Base-by-base conservation (phyloP, 2,329 filamentous ascomycete species). In the Pseudogymnoascus sp. region DNA sequence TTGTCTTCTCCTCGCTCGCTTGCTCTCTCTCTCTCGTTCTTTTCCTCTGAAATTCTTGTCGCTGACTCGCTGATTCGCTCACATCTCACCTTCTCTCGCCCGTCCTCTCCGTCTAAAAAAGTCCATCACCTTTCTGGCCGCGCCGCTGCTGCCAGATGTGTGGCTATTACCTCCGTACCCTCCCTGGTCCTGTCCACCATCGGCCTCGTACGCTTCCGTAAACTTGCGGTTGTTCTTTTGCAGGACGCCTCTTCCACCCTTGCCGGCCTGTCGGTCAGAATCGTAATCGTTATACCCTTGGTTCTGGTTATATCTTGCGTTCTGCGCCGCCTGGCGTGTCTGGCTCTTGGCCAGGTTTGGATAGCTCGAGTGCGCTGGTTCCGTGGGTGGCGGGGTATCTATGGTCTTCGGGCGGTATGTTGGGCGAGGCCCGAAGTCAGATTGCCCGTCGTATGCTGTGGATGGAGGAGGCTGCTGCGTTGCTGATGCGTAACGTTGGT, bases 41-140 rank as follows among this genome's bases (percentile, higher is more conserved):
- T 38, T 36, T 36, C 61, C 12, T 11, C 18, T 16, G 14, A 34
- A 60, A 60, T 61, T 21, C 25, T 7, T 7, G 11, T 28, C n/a
- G 25, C 28, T 31, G 2, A 9, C n/a, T 21, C 28, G 16, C 28
- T n/a, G 9, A 38, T 11, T 43, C 65, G 64, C 62, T 63, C 53
- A 61, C 21, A 80, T 77, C 65, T 86, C 83, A 38, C 82, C 82
- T 63, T 82, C 84, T 72, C 89, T 82, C 69, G 88, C 90, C 77
- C 88, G 91, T 63, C 90, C 91, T 73, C 93, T 85, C 74, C 93
- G 84, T 70, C 95, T 84, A 80, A 99, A 99, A 76, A 97, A 96
- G 77, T 99, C 93, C 93, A 99, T 97, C 40, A 99, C 95, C 73
- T 91, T 87, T 74, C 93, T 88, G 12, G 93, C 92, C 2, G 92